Conservation (phyloP, 768 basidiomycete species). For the Mycena olivaceomarginata region DNA sequence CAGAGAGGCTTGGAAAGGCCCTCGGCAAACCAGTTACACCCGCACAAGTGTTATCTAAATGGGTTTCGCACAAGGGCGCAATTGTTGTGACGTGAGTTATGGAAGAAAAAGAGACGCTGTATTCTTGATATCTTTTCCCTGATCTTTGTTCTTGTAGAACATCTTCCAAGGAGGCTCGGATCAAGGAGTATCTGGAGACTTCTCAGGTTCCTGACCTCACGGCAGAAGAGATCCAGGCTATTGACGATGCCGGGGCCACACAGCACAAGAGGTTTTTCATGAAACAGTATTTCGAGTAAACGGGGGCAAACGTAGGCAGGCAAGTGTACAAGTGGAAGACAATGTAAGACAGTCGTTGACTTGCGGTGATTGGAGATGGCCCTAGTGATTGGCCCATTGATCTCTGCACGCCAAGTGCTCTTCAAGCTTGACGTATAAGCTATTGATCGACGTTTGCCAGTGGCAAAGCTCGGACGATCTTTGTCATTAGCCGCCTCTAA, state of each 20-base stretch:
- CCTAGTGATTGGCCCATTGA: constrained; percentile 6
- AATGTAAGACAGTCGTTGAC: not conserved
- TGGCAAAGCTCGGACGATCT: not conserved
- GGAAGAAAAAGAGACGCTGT: constrained; percentile 15
- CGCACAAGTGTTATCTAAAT: constrained; percentile 81
- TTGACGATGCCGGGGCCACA: constrained; percentile 74
- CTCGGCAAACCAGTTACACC: constrained; percentile 65
- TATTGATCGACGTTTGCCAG: not conserved
- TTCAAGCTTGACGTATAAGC: too few relatives aligned
- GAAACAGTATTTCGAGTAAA: constrained; percentile 60
- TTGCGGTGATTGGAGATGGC: not conserved
- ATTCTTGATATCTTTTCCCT: constrained; percentile 6
- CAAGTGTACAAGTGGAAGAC: not conserved
- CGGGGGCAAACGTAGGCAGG: constrained; percentile 1
- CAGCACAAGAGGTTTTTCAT: constrained; percentile 66
- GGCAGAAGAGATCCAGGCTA: constrained; percentile 73
- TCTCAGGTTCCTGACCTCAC: constrained; percentile 71
- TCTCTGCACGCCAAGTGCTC: not conserved
- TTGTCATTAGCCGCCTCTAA: not conserved
- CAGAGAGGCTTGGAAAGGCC: constrained; percentile 68
- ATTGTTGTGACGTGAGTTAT: constrained; percentile 77
- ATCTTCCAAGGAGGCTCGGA: constrained; percentile 66
- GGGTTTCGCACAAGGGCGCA: constrained; percentile 79
- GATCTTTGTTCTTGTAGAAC: constrained; percentile 57
- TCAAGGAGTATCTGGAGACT: constrained; percentile 65